Evolutionary conservation across 1,139 yeast genomes (phyloP).

Genomic region (Lodderomyces beijingensis): DNA sequence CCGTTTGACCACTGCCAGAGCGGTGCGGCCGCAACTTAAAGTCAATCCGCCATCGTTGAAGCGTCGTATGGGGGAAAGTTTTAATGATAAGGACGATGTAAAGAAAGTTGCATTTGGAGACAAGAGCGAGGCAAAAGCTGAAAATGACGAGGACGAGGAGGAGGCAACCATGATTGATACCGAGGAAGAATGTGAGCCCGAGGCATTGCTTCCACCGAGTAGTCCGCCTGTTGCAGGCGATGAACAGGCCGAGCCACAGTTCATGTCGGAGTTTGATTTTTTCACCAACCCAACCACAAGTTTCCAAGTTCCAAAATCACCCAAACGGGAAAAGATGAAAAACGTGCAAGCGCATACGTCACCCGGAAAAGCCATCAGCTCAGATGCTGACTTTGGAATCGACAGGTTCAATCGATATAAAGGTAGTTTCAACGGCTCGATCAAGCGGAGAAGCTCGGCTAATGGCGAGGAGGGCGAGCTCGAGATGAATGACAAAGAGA

Average conservation of each 20-base stretch:
- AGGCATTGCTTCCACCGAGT: slow-evolving; percentile 24
- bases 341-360: slow-evolving; percentile 8
- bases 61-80: slow-evolving; percentile 44
- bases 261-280: slow-evolving; percentile 26
- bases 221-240: slow-evolving; percentile 22
- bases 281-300: slow-evolving; percentile 18
- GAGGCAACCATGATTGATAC: slow-evolving; percentile 19
- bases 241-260: slow-evolving; percentile 10
- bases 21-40: slow-evolving; percentile 4
- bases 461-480: not conserved
- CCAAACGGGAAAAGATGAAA: too few relatives aligned
- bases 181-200: slow-evolving; percentile 12
- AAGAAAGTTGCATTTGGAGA: slow-evolving; percentile 29
- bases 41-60: slow-evolving; percentile 32
- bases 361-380: slow-evolving; percentile 20
- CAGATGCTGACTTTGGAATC: slow-evolving; percentile 47
- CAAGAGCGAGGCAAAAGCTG: slow-evolving; percentile 4
- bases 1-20: slow-evolving; percentile 3
- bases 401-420: slow-evolving; percentile 41
- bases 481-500: slow-evolving; percentile 5
- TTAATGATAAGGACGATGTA: slow-evolving; percentile 42
- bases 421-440: slow-evolving; percentile 23
- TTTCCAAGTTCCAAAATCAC: slow-evolving; percentile 26
- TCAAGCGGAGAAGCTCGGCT: not conserved
- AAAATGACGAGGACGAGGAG: slow-evolving; percentile 6